Evolutionary conservation across 2,329 filamentous ascomycete species (phyloP).

Genomic region (Colletotrichum godetiae): DNA sequence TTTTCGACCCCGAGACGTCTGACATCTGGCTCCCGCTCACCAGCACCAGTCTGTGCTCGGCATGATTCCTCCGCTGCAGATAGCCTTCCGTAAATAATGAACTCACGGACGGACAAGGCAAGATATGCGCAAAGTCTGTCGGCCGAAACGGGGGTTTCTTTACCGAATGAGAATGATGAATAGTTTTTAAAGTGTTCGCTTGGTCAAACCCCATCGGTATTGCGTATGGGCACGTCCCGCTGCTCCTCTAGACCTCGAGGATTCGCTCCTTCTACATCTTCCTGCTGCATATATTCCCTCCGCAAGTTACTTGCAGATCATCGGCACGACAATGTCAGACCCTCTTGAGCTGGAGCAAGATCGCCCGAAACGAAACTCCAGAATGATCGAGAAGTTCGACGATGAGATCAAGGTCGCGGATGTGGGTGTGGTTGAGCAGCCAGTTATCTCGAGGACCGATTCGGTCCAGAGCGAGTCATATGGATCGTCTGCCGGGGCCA

Average conservation of each 20-base stretch:
- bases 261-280: neutral
- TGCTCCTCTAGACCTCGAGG: neutral
- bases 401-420: neutral
- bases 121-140: neutral
- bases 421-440: neutral
- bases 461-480: neutral
- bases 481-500: neutral
- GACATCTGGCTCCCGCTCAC: neutral
- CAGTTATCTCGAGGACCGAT: neutral
- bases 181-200: neutral
- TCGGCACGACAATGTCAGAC: neutral
- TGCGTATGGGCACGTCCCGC: neutral
- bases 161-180: neutral
- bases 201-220: neutral
- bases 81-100: neutral
- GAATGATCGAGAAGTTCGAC: slow-evolving; percentile 4
- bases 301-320: neutral
- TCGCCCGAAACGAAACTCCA: neutral
- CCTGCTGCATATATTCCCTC: no score
- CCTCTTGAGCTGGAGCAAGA: neutral
- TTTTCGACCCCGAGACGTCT: neutral
- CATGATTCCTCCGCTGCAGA: neutral
- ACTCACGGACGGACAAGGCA: neutral
- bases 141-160: neutral
- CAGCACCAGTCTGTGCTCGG: neutral